Conservation (phyloP, 495 filamentous ascomycete species). For the Pseudomonodictys pantanalensis region DNA sequence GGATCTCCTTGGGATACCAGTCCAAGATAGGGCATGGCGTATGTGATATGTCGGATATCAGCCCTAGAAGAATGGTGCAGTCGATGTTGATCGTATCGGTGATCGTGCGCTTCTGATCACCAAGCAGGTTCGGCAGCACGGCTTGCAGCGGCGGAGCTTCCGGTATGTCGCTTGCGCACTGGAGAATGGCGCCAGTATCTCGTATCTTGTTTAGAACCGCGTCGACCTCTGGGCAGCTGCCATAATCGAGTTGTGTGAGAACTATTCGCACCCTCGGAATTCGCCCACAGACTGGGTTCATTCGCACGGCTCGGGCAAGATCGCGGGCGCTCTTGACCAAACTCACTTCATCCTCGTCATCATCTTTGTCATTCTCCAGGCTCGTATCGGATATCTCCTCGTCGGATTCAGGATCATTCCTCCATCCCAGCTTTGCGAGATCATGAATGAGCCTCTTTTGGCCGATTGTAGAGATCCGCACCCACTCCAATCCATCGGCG, state of each 20-base stretch:
- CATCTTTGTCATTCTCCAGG: constrained; percentile 14
- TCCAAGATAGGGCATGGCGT: constrained; percentile 44
- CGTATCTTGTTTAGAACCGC: constrained; percentile 56
- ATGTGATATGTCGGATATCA: constrained; percentile 71
- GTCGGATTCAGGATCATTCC: constrained; percentile 28
- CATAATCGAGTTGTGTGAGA: constrained; percentile 55
- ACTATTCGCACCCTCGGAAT: constrained; percentile 55
- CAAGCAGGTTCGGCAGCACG: constrained; percentile 49
- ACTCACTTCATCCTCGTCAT: constrained; percentile 38
- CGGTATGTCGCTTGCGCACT: constrained; percentile 34
- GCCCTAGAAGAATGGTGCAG: constrained; percentile 68
- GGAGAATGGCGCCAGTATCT: constrained; percentile 54
- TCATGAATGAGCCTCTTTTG: constrained; percentile 42
- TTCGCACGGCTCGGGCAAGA: constrained; percentile 52
- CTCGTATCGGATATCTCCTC: constrained; percentile 48
- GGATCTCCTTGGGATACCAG: constrained; percentile 55
- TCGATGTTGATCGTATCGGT: constrained; percentile 65
- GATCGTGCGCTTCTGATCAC: constrained; percentile 54
- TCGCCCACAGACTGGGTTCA: constrained; percentile 55
- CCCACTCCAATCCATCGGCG: constrained; percentile 38
- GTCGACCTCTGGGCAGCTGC: constrained; percentile 53
- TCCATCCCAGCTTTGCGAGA: constrained; percentile 44
- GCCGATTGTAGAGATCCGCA: constrained; percentile 39
- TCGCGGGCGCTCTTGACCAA: constrained; percentile 57
- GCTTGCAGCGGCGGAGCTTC: constrained; percentile 31